Evolutionary conservation across 2,329 filamentous ascomycete species (phyloP).

Genomic region (Simplicillium aogashimaense): DNA sequence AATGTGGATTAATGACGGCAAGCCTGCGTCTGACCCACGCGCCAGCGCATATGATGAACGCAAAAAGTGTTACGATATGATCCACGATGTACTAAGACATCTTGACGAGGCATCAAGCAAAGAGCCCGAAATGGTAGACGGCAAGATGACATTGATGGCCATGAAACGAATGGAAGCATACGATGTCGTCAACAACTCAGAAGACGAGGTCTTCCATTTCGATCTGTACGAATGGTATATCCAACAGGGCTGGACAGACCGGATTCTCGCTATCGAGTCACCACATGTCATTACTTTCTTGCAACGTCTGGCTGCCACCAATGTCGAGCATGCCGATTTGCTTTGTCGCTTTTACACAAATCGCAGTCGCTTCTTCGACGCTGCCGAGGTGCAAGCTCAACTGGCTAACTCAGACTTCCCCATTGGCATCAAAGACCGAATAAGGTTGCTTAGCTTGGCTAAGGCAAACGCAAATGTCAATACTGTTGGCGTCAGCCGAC

Average conservation of each 20-base stretch:
- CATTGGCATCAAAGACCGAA: constrained; percentile 73
- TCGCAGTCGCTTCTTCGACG: constrained; percentile 72
- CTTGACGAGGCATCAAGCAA: constrained; percentile 62
- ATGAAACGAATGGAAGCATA: constrained; percentile 84
- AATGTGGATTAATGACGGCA: constrained; percentile 78
- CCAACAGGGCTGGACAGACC: constrained; percentile 70
- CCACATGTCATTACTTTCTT: constrained; percentile 82
- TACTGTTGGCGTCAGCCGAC: constrained; percentile 64
- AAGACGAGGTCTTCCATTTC: constrained; percentile 90
- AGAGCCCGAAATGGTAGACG: constrained; percentile 68
- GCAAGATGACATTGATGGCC: constrained; percentile 62
- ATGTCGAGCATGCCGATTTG: constrained; percentile 74
- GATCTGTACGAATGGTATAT: constrained; percentile 99
- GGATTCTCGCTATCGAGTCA: constrained; percentile 75
- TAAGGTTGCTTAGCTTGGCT: constrained; percentile 81
- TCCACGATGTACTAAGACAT: constrained; percentile 69
- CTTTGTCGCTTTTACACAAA: constrained; percentile 90
- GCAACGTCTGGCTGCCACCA: constrained; percentile 60
- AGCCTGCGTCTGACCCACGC: constrained; percentile 61
- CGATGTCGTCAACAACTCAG: constrained; percentile 75
- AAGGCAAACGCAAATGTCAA: constrained; percentile 86
- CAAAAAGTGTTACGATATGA: constrained; percentile 74
- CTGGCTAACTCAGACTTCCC: constrained; percentile 76
- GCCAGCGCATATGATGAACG: constrained; percentile 58
- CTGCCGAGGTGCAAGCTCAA: constrained; percentile 74